Base-by-base conservation (phyloP, 257 asterid genomes). In the Oldenlandia corymbosa region DNA sequence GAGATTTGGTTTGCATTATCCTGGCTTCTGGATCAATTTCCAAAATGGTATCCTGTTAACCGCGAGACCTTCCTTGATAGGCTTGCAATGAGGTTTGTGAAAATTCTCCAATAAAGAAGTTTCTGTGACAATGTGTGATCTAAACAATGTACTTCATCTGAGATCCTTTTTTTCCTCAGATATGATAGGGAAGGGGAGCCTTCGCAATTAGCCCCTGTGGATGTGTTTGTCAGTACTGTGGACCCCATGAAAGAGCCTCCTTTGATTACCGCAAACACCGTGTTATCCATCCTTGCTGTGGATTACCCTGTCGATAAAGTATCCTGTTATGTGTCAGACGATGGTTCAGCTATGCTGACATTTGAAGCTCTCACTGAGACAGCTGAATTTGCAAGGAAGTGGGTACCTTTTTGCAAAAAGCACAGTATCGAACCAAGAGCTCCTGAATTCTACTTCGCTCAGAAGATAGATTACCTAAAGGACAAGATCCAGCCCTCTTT, bases 331-430 rank as follows among this genome's bases (percentile, higher is more conserved):
- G 96, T 91, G 47, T 88, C 96, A 28, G 97, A 91, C 14, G 97
- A 91, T 78, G 95, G 97, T 68, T 93, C 96, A 24, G 89, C 96
- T 8, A 88, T 91, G 96, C 85, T 91, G 32, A 84, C 96, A 34
- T 91, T 88, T n/a, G 97, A 91, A 76, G 88, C 95, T 43, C 86
- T 91, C 39, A 84, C 97, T 0, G 96, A 88, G 85, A 86, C 97
- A 11, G 83, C 95, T 1, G 95, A 88, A 79, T 88, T 88, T 63
- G 93, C 96, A 30, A 79, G 86, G 73, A 88, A 82, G 58, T 91
- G 97, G 97, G 95, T 91, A 34, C 97, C 97, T 2, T 91, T 91
- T 71, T 88, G 96, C 81, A 88, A 88, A 85, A 91, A 79, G 66
- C 83, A 78, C 62, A 75, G 59, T 45, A 82, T 88, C 10, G 97